Base-by-base conservation (phyloP, 345 rosid species). In the Arabis alpina region DNA sequence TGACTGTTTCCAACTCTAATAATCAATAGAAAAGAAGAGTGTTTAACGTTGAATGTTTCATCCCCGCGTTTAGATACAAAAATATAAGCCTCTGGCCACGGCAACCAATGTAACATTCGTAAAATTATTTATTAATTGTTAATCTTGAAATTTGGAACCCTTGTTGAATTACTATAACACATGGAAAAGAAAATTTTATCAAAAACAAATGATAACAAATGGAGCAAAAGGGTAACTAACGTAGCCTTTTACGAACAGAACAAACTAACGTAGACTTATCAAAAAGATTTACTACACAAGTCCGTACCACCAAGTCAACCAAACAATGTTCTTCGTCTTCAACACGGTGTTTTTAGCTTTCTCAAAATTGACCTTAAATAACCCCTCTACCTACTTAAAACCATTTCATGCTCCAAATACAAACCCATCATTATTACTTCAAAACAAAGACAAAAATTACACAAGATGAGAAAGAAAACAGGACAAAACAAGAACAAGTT, bases 401-500 rank as follows among this genome's bases (percentile, higher is more conserved):
- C 65, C 61, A 55, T 27, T 40, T 9, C 66, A 41, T 23, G 11
- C 43, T 13, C 58, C 63, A 44, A 43, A 62, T 5, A 28, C 48
- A 62, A 62, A 44, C 54, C 53, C 30, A 70, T 40, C 61, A 36
- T 45, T 30, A 44, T 24, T 16, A 43, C 45, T 4, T 30, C 30
- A 28, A 30, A 44, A 48, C 10, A 67, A 43, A 59, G 47, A 50
- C 28, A 25, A 1, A 36, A 10, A 12, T 24, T 9, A 48, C 13
- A 37, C 1, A 43, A 23, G 19, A 75, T 60, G 74, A 59, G 54
- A 44, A 80, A 61, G 63, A 59, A 32, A 24, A 74, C 76, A 66
- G 66, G 47, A 48, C 59, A 71, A 45, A 81, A 42, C 40, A 68
- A 71, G n/a, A 81, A 47, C 86, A 77, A 47, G 71, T 79, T 90